Conservation (phyloP, 1,284 basidiomycete genomes). For the Rhizoctonia solani region DNA sequence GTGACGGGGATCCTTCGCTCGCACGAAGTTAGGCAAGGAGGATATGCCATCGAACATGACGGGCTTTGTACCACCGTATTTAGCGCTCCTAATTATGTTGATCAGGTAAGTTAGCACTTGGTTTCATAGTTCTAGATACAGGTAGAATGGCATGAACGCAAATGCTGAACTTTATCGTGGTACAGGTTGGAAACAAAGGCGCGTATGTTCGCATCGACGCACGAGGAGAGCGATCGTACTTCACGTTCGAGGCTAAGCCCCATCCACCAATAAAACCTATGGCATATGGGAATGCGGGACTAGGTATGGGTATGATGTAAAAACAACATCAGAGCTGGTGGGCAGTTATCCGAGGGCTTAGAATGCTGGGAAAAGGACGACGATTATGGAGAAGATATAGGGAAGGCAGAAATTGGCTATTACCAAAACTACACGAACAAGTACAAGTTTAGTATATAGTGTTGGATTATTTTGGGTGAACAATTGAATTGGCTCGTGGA, state of each 20-base stretch:
- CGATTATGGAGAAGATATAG: too few species aligned
- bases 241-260: conserved; percentile 77
- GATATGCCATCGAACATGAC: conserved; percentile 88
- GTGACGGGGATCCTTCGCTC: conserved; percentile 91
- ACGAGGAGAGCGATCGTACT: conserved; percentile 72
- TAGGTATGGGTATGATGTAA: conserved; percentile 45
- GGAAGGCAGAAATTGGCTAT: too few species aligned
- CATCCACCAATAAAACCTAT: conserved; percentile 92
- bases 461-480: too few species aligned
- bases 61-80: conserved; percentile 84
- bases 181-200: conserved; percentile 66
- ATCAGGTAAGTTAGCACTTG: conserved; percentile 53
- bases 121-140: background rate
- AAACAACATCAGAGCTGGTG: too few species aligned
- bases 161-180: background rate
- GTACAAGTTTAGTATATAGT: too few species aligned
- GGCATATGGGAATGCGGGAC: conserved; percentile 65
- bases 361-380: too few species aligned
- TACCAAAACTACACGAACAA: too few species aligned
- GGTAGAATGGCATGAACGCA: background rate
- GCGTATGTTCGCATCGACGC: conserved; percentile 85
- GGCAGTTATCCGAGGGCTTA: too few species aligned
- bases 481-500: too few species aligned
- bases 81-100: conserved; percentile 81
- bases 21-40: conserved; percentile 95